Conservation (phyloP, 371 early-diverging fungal genomes). For the Mucor circinelloides region DNA sequence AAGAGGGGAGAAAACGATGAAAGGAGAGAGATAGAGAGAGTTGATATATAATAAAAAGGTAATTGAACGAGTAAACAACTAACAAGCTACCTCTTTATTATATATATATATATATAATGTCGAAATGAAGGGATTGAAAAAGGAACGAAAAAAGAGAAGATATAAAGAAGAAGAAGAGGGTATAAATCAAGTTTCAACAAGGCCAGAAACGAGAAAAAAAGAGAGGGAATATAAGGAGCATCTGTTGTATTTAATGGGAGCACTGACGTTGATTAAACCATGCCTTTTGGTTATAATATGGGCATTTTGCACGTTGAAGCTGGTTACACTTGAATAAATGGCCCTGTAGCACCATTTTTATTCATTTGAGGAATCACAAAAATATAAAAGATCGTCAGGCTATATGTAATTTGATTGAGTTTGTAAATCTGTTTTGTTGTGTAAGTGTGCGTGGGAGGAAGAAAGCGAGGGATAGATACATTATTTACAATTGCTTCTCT, state of each 20-base stretch:
- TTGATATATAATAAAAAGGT: constrained; percentile 4
- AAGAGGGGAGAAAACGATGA: not conserved
- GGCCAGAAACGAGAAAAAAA: constrained; percentile 5
- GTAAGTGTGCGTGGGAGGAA: not conserved
- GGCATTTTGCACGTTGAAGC: constrained; percentile 19
- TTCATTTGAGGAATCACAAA: not conserved
- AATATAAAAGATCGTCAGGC: constrained; percentile 10
- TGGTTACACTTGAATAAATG: constrained; percentile 24
- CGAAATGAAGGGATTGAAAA: constrained; percentile 1
- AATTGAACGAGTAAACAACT: not conserved
- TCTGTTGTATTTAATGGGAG: constrained; percentile 12
- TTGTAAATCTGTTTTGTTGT: not conserved
- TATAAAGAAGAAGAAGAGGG: not conserved
- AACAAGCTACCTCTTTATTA: constrained; percentile 1
- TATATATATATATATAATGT: not conserved
- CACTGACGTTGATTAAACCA: constrained; percentile 32
- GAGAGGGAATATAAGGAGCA: constrained; percentile 1
- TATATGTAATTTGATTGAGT: not conserved
- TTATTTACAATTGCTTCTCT: not conserved
- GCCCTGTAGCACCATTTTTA: constrained; percentile 7
- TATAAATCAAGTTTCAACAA: not conserved
- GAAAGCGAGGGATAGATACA: not conserved
- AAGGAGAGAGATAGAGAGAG: not conserved
- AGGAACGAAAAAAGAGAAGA: not conserved
- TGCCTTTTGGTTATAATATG: constrained; percentile 17